phyloP scores from a whole-genome alignment of 2,329 filamentous ascomycete species.

The Claviceps paspali region DNA sequence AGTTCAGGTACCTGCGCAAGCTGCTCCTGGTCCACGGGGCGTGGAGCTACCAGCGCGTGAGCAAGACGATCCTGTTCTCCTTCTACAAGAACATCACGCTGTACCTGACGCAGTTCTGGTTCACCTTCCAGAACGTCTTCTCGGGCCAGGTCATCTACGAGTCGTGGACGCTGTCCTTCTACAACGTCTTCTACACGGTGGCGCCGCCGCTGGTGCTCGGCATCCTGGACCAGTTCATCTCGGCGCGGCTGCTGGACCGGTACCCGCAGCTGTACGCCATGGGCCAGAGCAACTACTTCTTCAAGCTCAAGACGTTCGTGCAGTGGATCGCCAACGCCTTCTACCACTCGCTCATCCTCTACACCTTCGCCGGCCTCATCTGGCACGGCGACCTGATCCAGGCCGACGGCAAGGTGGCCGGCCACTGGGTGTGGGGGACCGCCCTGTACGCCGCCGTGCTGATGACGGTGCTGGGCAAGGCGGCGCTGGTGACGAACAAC shows the following conservation, averaged over 20 bases:
- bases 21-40: conserved; percentile 86
- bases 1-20: conserved; percentile 91
- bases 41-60: conserved; percentile 95
- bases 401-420: conserved; percentile 63
- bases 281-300: conserved; percentile 85
- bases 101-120: conserved; percentile 99
- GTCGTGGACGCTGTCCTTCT: conserved; percentile 98
- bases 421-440: conserved; percentile 97
- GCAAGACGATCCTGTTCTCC: conserved; percentile 93
- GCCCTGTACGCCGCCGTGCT: conserved; percentile 90
- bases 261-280: conserved; percentile 94
- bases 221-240: conserved; percentile 96
- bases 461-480: conserved; percentile 85
- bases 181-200: conserved; percentile 96
- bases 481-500: conserved; percentile 85
- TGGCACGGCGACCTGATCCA: conserved; percentile 70
- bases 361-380: conserved; percentile 68
- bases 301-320: conserved; percentile 81
- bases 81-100: conserved; percentile 99
- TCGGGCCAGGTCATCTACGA: conserved; percentile 97
- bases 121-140: conserved; percentile 95
- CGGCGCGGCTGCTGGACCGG: conserved; percentile 78
- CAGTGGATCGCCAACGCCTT: conserved; percentile 90
- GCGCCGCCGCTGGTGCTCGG: conserved; percentile 86
- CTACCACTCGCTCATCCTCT: conserved; percentile 90